Evolutionary conservation across 139 green algal genomes (phyloP).

Genomic region (Chloropicon primus): DNA sequence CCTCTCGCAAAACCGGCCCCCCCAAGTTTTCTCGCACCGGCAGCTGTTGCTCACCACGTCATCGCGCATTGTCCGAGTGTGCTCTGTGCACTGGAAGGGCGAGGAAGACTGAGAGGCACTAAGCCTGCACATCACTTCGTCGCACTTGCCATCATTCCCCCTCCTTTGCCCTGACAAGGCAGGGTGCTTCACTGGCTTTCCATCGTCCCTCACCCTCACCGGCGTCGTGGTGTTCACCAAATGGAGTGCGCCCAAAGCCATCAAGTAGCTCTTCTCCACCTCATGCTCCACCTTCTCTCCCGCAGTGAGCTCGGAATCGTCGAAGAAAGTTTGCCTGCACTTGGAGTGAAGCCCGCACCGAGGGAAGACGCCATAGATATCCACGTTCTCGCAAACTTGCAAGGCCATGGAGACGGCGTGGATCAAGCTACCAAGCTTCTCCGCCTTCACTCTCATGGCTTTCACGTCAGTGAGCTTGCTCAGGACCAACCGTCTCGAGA

Average conservation of each 20-base stretch:
- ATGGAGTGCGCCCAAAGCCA: neutral
- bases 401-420: neutral
- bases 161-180: neutral
- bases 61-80: neutral
- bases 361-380: conserved; percentile 11
- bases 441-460: neutral
- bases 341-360: conserved; percentile 6
- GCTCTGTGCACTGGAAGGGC: neutral
- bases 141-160: neutral
- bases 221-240: conserved; percentile 4
- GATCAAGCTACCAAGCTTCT: neutral
- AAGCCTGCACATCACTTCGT: conserved; percentile 8
- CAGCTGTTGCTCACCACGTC: conserved; percentile 4
- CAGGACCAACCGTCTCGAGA: neutral
- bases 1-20: neutral
- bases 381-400: conserved; percentile 10
- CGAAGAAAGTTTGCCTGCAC: conserved; percentile 12
- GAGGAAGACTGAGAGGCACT: neutral
- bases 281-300: neutral
- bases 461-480: neutral
- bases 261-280: conserved; percentile 6
- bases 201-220: neutral
- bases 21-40: conserved; percentile 8
- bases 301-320: conserved; percentile 5
- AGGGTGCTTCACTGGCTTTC: neutral